These are phyloP conservation scores for Teunomyces panamensis DNA, from an alignment of 805 yeast species.

Conservation along the genomic window DNA sequence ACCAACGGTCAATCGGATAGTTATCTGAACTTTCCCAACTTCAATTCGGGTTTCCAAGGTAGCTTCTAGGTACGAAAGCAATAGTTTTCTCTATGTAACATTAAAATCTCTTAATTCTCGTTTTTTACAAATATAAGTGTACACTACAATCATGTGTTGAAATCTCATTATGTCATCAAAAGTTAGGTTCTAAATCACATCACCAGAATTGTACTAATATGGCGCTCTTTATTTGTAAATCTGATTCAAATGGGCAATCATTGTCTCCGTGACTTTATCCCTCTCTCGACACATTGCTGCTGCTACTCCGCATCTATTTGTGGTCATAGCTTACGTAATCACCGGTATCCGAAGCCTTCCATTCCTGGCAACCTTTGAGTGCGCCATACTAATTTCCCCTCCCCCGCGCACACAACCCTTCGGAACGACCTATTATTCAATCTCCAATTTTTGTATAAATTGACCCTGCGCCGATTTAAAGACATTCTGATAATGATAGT, in stretches of 20 bases:
- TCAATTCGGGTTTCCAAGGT: conserved; percentile 8
- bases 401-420: neutral
- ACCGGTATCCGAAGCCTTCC: neutral
- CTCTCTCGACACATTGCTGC: no score
- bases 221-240: no score
- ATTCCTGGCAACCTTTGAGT: neutral
- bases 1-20: neutral
- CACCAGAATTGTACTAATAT: no score
- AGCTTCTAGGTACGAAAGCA: conserved; percentile 2
- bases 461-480: neutral
- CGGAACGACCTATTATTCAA: neutral
- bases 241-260: no score
- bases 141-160: neutral
- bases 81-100: conserved; percentile 1
- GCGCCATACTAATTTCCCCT: neutral
- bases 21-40: conserved; percentile 7
- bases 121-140: neutral
- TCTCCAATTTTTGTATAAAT: neutral
- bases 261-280: no score
- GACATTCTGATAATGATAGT: neutral
- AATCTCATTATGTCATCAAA: no score
- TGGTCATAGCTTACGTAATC: neutral
- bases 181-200: no score
- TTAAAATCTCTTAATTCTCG: conserved; percentile 2
- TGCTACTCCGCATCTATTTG: neutral